Evolutionary conservation across 129 eudicot species (phyloP).

Genomic region (Centrapalus pauciflorus): DNA sequence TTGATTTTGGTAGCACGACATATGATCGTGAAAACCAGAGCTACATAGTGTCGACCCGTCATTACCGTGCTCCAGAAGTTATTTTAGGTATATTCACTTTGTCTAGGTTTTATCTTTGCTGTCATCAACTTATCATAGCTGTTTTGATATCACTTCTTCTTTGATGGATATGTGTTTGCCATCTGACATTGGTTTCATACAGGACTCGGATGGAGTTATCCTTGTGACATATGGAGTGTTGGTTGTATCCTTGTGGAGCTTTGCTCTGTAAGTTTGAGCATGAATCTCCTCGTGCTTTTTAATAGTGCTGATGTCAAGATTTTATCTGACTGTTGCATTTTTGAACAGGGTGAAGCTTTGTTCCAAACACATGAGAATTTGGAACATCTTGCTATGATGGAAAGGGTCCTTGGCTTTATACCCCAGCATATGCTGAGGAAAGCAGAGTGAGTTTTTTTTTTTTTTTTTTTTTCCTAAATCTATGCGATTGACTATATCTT

Average conservation of each 20-base stretch:
- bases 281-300: background rate
- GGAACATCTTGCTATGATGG: conserved; percentile 99
- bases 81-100: conserved; percentile 50
- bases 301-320: background rate
- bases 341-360: conserved; percentile 76
- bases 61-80: conserved; percentile 97
- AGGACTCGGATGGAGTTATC: conserved; percentile 95
- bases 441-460: conserved; percentile 48
- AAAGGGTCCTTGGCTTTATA: conserved; percentile 67
- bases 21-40: conserved; percentile 60
- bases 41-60: conserved; percentile 86
- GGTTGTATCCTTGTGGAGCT: conserved; percentile 93
- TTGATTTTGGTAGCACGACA: conserved; percentile 94
- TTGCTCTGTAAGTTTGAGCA: conserved; percentile 58
- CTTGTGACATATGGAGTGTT: conserved; percentile 95
- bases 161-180: background rate
- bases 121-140: no score
- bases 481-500: no score
- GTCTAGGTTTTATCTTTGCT: background rate
- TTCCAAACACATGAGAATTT: conserved; percentile 91
- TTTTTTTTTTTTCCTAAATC: background rate
- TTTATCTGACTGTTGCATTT: background rate
- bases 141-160: background rate
- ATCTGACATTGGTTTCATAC: background rate
- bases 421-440: conserved; percentile 70